Conservation (phyloP, 129 eudicot genomes). For the Tagetes patula region DNA sequence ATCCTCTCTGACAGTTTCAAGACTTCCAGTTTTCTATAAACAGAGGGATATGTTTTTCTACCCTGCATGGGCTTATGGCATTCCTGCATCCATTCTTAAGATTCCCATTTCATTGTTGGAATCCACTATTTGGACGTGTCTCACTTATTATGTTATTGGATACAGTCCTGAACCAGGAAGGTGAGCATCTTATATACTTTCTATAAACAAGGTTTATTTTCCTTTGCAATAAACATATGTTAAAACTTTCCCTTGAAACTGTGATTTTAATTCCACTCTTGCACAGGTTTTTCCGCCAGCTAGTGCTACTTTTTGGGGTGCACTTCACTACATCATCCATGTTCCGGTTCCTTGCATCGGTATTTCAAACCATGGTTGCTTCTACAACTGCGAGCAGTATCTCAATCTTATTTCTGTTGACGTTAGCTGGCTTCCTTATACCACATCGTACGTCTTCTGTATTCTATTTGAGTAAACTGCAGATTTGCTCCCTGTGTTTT, state of each 20-base stretch:
- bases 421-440: slow-evolving; percentile 65
- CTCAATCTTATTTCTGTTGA: slow-evolving; percentile 35
- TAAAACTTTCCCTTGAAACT: neutral
- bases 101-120: slow-evolving; percentile 60
- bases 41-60: slow-evolving; percentile 79
- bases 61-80: slow-evolving; percentile 94
- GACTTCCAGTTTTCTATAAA: slow-evolving; percentile 75
- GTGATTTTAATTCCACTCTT: slow-evolving; percentile 2
- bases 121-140: slow-evolving; percentile 55
- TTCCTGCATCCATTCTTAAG: slow-evolving; percentile 70
- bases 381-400: slow-evolving; percentile 50
- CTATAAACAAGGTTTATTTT: no score
- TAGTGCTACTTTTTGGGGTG: slow-evolving; percentile 43
- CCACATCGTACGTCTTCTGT: slow-evolving; percentile 46
- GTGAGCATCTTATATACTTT: slow-evolving; percentile 37
- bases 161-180: slow-evolving; percentile 75
- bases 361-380: slow-evolving; percentile 45
- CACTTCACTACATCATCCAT: slow-evolving; percentile 59
- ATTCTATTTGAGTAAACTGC: neutral
- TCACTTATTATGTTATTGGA: slow-evolving; percentile 79
- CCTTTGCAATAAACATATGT: neutral
- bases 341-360: slow-evolving; percentile 68
- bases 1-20: slow-evolving; percentile 57
- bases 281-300: slow-evolving; percentile 63
- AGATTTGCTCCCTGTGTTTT: no score